These are phyloP conservation scores for Paramecium caudatum DNA, from an alignment of 73 alveolate genomes.

Conservation along the genomic window DNA sequence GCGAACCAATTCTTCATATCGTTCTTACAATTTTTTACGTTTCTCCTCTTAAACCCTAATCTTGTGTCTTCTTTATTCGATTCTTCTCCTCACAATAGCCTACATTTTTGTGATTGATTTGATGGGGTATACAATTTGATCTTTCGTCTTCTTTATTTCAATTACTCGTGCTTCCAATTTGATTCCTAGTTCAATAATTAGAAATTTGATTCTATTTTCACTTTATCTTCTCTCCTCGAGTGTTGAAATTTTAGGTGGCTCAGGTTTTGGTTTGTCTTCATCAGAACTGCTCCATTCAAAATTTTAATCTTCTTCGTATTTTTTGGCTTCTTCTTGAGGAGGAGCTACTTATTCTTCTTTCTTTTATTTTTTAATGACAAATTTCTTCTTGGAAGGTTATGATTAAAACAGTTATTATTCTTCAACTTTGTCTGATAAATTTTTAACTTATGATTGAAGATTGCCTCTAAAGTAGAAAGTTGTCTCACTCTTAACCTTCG, in stretches of 20 bases:
- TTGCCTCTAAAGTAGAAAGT: constrained; percentile 43
- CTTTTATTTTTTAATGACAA: constrained; percentile 4
- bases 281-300: constrained; percentile 54
- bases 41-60: neutral
- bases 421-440: neutral
- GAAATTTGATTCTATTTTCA: constrained; percentile 21
- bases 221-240: neutral
- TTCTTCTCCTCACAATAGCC: neutral
- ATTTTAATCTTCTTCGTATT: neutral
- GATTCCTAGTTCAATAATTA: neutral
- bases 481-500: constrained; percentile 22
- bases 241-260: neutral
- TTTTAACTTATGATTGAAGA: no score
- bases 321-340: neutral
- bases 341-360: neutral
- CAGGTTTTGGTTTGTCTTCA: neutral
- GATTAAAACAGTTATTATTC: neutral
- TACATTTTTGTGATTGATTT: neutral
- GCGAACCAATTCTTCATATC: neutral
- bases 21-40: neutral
- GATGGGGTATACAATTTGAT: constrained; percentile 16
- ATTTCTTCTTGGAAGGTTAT: neutral
- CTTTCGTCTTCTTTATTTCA: neutral
- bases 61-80: neutral
- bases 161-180: constrained; percentile 26